phyloP scores from a whole-genome alignment of 176 grass and related monocot genomes.

The Pontederia paniculata region DNA sequence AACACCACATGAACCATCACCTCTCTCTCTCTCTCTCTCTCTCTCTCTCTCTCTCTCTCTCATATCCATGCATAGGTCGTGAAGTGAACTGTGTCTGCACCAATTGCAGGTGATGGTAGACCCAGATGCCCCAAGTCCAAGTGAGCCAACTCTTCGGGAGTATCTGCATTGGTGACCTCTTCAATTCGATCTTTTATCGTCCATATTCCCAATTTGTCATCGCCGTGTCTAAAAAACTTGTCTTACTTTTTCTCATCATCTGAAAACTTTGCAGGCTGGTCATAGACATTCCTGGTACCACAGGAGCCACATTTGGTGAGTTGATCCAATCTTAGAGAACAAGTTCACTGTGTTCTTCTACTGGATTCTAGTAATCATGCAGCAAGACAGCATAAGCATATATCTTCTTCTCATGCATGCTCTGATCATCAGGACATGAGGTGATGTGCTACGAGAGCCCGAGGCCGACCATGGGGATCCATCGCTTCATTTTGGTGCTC shows the following conservation, averaged over 20 bases:
- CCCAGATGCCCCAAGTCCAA: slow-evolving; percentile 42
- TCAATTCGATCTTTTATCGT: too few species aligned
- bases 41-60: too few species aligned
- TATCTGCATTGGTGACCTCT: slow-evolving; percentile 29
- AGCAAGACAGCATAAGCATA: background rate
- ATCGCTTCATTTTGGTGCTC: slow-evolving; percentile 73
- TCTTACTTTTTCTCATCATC: background rate
- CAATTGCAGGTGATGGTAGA: slow-evolving; percentile 31
- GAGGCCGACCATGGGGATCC: slow-evolving; percentile 64
- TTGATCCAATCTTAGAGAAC: background rate
- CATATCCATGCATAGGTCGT: too few species aligned
- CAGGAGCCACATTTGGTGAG: slow-evolving; percentile 53
- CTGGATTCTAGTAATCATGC: too few species aligned
- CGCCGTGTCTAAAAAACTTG: background rate
- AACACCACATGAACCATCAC: background rate
- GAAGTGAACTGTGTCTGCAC: background rate
- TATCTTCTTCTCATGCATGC: background rate
- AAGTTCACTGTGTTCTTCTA: too few species aligned
- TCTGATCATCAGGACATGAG: slow-evolving; percentile 32
- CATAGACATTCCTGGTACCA: slow-evolving; percentile 62
- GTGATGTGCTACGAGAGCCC: slow-evolving; percentile 61
- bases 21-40: too few species aligned
- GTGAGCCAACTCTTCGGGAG: slow-evolving; percentile 31
- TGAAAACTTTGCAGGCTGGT: slow-evolving; percentile 47
- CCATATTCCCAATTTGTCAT: background rate